phyloP scores from a whole-genome alignment of 805 yeast genomes.

The Yarrowia sp. region DNA sequence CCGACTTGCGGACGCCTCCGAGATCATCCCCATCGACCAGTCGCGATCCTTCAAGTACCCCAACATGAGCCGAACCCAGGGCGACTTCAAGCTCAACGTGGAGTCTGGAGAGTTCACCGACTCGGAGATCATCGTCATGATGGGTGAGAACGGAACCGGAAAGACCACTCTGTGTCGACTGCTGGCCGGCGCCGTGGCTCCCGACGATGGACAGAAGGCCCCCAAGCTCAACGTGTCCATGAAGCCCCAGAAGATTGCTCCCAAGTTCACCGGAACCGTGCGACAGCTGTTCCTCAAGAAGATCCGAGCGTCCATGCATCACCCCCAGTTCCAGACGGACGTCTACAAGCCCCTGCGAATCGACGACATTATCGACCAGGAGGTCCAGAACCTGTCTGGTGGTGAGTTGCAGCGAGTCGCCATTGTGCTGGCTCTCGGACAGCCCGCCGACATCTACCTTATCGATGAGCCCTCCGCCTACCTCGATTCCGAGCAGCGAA shows the following conservation, averaged over 20 bases:
- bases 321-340: constrained; percentile 98
- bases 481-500: constrained; percentile 99
- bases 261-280: constrained; percentile 98
- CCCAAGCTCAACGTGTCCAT: constrained; percentile 92
- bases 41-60: constrained; percentile 81
- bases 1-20: constrained; percentile 84
- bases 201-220: constrained; percentile 79
- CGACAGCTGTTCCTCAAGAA: constrained; percentile 96
- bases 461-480: constrained; percentile 99
- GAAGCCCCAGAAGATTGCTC: constrained; percentile 99
- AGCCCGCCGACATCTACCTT: constrained; percentile 92
- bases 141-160: constrained; percentile 99
- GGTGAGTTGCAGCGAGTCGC: constrained; percentile 99
- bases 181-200: constrained; percentile 89
- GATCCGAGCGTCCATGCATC: constrained; percentile 90
- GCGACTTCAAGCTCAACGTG: constrained; percentile 87
- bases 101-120: constrained; percentile 91
- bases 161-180: constrained; percentile 96
- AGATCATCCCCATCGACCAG: constrained; percentile 75
- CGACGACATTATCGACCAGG: constrained; percentile 95
- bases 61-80: constrained; percentile 86
- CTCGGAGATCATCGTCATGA: constrained; percentile 96
- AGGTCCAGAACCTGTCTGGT: constrained; percentile 96
- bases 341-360: constrained; percentile 94
- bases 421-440: constrained; percentile 91